Conservation (phyloP, 2,329 filamentous ascomycete species). For the Ploettnerulaceae sp. region DNA sequence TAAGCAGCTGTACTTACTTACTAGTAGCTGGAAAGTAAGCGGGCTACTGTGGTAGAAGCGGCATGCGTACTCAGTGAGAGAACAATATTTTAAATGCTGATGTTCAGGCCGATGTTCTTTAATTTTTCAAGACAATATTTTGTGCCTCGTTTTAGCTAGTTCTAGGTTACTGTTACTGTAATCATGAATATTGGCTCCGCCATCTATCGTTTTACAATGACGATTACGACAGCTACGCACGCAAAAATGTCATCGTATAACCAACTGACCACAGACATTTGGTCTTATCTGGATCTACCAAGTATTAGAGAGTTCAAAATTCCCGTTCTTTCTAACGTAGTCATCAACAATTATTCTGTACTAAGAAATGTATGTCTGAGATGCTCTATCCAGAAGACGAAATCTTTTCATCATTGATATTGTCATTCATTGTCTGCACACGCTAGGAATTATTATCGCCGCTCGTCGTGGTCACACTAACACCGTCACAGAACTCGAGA, state of each 20-base stretch:
- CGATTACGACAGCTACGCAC: too few species aligned
- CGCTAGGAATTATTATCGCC: conserved; percentile 13
- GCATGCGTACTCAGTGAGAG: background rate
- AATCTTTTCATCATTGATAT: conserved; percentile 34
- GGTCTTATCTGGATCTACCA: conserved; percentile 13
- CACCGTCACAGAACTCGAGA: conserved; percentile 13
- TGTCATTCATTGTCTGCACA: conserved; percentile 24
- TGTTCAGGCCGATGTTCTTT: too few species aligned
- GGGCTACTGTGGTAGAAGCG: too few species aligned
- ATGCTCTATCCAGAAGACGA: background rate
- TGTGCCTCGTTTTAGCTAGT: background rate
- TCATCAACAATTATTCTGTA: conserved; percentile 41
- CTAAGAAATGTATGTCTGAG: conserved; percentile 35
- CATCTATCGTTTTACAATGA: too few species aligned
- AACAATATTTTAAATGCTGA: too few species aligned
- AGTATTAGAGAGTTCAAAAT: conserved; percentile 30
- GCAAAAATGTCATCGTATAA: too few species aligned
- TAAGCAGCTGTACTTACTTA: background rate
- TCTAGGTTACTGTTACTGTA: too few species aligned
- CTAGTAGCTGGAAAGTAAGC: too few species aligned
- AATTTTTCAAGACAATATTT: background rate
- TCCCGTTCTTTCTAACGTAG: conserved; percentile 43
- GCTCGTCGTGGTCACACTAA: too few species aligned
- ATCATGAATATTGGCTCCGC: too few species aligned
- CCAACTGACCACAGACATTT: too few species aligned